A percentile compares a stretch with the other conserved stretches of the same genome.
These are phyloP conservation scores for Cladorrhinum samala DNA, from an alignment of 495 filamentous ascomycete genomes.

Conservation along the genomic window DNA sequence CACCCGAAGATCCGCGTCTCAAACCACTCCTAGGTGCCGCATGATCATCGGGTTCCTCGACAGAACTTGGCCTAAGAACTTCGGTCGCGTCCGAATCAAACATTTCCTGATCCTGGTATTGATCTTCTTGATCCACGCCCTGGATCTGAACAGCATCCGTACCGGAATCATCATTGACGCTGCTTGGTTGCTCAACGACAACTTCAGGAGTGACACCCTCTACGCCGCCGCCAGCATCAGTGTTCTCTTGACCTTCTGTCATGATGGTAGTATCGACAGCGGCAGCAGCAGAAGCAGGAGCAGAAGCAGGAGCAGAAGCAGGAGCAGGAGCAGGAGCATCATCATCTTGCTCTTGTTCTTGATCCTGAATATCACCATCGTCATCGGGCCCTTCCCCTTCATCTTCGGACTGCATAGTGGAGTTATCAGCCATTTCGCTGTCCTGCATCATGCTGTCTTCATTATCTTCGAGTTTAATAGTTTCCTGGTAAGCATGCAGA, in stretches of 20 bases:
- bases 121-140: constrained; percentile 2
- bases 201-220: no score
- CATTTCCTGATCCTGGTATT: constrained; percentile 22
- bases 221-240: background rate
- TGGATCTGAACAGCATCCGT: background rate
- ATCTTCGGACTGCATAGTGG: constrained; percentile 51
- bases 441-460: constrained; percentile 35
- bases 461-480: constrained; percentile 34
- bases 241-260: background rate
- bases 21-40: constrained; percentile 2
- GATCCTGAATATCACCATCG: constrained; percentile 33
- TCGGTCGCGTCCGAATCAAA: constrained; percentile 21
- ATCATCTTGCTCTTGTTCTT: constrained; percentile 30
- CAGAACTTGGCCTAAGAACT: constrained; percentile 15
- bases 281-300: no score
- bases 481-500: constrained; percentile 25
- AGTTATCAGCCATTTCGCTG: constrained; percentile 47
- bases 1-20: background rate
- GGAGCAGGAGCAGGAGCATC: no score
- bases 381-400: constrained; percentile 38
- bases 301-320: no score
- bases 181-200: no score
- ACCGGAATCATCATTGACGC: constrained; percentile 11
- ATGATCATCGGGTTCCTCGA: constrained; percentile 24
- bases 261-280: constrained; percentile 21